These are phyloP conservation scores for Ogataea trehaloabstinens DNA, from an alignment of 805 yeast genomes.

Conservation along the genomic window DNA sequence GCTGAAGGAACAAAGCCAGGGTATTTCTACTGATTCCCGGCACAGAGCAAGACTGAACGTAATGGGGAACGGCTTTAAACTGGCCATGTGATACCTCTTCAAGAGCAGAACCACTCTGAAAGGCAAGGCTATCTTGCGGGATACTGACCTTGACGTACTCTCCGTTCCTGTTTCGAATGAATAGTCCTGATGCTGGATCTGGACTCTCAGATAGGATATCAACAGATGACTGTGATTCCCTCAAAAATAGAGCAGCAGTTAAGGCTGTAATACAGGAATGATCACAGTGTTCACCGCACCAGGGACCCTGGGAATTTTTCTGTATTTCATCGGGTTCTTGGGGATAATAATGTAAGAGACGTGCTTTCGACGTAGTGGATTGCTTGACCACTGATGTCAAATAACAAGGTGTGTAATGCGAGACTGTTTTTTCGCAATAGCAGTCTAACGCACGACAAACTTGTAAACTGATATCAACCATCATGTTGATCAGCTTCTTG, in stretches of 20 bases:
- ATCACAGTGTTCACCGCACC: slow-evolving; percentile 66
- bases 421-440: slow-evolving; percentile 33
- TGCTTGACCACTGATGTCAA: slow-evolving; percentile 44
- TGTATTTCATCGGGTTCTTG: slow-evolving; percentile 3
- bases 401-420: slow-evolving; percentile 34
- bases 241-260: slow-evolving; percentile 51
- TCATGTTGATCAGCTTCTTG: slow-evolving; percentile 41
- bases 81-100: slow-evolving; percentile 46
- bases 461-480: slow-evolving; percentile 44
- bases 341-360: slow-evolving; percentile 56
- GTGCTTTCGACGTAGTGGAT: slow-evolving; percentile 56
- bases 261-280: slow-evolving; percentile 61
- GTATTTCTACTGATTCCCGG: slow-evolving; percentile 48
- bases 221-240: slow-evolving; percentile 31
- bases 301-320: slow-evolving; percentile 32
- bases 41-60: slow-evolving; percentile 43
- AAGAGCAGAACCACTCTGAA: slow-evolving; percentile 59
- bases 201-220: slow-evolving; percentile 34
- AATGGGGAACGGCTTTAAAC: slow-evolving; percentile 60
- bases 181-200: slow-evolving; percentile 48
- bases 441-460: slow-evolving; percentile 57
- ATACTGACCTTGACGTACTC: slow-evolving; percentile 48
- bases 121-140: slow-evolving; percentile 55
- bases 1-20: slow-evolving; percentile 62
- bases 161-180: slow-evolving; percentile 45